Conservation (phyloP, 345 rosid species). For the Citrus australasica region DNA sequence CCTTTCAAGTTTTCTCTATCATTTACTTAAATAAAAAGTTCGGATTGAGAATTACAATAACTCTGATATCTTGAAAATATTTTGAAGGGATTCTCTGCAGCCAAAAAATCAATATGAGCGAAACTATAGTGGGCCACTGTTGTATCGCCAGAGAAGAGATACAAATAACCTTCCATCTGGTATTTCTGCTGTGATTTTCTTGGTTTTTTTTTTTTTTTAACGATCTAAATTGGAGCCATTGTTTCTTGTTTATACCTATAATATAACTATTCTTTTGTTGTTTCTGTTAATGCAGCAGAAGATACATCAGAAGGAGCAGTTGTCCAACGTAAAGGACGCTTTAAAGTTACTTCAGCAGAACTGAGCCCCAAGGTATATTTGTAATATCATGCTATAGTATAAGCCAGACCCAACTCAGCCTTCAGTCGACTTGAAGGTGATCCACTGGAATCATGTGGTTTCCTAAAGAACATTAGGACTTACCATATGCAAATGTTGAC, state of each 20-base stretch:
- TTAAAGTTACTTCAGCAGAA: slow-evolving; percentile 82
- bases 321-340: slow-evolving; percentile 85
- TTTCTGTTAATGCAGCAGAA: slow-evolving; percentile 42
- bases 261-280: not conserved
- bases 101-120: slow-evolving; percentile 58
- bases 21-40: slow-evolving; percentile 12
- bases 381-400: slow-evolving; percentile 4
- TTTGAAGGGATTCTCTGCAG: slow-evolving; percentile 60
- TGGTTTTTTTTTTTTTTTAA: slow-evolving; percentile 16
- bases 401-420: slow-evolving; percentile 1
- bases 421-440: not conserved
- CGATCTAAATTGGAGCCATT: not conserved
- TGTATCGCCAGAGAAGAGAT: slow-evolving; percentile 62
- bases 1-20: not conserved
- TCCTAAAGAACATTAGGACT: not conserved
- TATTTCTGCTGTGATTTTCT: slow-evolving; percentile 24
- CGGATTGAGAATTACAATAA: slow-evolving; percentile 17
- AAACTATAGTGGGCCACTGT: slow-evolving; percentile 74
- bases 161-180: slow-evolving; percentile 50
- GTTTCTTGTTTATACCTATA: slow-evolving; percentile 6
- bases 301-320: slow-evolving; percentile 76
- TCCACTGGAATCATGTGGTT: not conserved
- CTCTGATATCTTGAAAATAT: slow-evolving; percentile 16
- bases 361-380: slow-evolving; percentile 81
- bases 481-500: not conserved